phyloP scores from a whole-genome alignment of 805 yeast genomes.

The Brettanomyces nanus region DNA sequence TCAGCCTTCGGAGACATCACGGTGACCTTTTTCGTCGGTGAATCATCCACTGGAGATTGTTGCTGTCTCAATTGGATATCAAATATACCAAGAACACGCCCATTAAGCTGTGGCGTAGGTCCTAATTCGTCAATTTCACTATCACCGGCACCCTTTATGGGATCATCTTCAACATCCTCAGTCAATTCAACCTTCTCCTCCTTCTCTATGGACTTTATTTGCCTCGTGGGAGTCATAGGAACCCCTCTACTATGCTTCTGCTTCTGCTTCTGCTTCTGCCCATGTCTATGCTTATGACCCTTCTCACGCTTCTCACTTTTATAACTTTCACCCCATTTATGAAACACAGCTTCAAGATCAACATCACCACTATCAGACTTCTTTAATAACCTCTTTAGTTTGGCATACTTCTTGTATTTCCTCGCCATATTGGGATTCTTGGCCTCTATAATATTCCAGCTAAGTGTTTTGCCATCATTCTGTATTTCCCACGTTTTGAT shows the following conservation, averaged over 20 bases:
- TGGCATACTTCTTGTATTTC: conserved; percentile 2
- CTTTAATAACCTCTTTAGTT: conserved; percentile 2
- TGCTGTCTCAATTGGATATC: conserved; percentile 35
- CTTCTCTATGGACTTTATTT: background rate
- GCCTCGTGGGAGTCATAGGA: conserved; percentile 1
- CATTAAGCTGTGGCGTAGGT: conserved; percentile 83
- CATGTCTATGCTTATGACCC: background rate
- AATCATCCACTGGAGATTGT: conserved; percentile 5
- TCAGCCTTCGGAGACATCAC: background rate
- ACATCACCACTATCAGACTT: conserved; percentile 1
- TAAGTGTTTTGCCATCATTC: background rate
- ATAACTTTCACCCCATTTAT: background rate
- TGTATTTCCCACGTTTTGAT: conserved; percentile 3
- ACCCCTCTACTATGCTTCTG: background rate
- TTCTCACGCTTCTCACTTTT: background rate
- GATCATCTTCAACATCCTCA: background rate
- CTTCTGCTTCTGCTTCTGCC: background rate
- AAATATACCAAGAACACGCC: conserved; percentile 65
- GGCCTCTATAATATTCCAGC: background rate
- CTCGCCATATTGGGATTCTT: conserved; percentile 1
- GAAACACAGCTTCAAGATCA: background rate
- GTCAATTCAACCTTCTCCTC: background rate
- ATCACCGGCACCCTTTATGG: background rate
- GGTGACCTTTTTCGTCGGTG: background rate
- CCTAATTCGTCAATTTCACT: conserved; percentile 30